Evolutionary conservation across 2,329 filamentous ascomycete species (phyloP), one percentile per base, ranked within the genome.

Genomic region (Tolypocladium album): DNA sequence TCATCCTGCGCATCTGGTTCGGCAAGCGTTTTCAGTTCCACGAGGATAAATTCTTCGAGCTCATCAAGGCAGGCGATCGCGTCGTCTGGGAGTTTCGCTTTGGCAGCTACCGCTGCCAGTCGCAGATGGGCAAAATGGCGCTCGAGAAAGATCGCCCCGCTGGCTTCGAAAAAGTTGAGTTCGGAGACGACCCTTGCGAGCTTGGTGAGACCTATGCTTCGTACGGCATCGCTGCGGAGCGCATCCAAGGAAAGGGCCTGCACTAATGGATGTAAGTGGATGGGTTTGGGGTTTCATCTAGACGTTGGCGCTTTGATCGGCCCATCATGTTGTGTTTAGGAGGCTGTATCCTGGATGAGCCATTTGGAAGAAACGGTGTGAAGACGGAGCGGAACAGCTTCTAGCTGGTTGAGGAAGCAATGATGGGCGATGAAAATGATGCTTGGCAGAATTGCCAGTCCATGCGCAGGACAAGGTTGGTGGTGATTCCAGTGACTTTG

Each of bases 61-160:
- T 77, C 24, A 65, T 69, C 42, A 60, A 63, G 34, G 68, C 63
- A 2, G 63, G 61, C 0, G 62, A 63, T 0, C 69, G 71, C 27
- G 66, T 66, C 0, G 72, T 77, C 2, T 62, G 81, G 17, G 81
- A 83, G 71, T 81, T 78, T 64, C 74, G 76, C 13, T 85, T 85
- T 63, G 80, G 79, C 0, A 82, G 80, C 59, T 84, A 76, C 61
- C 76, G 81, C 0, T 81, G 78, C 68, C 82, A 85, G 73, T 74
- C 81, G 0, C 76, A 82, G 69, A 75, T 78, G 58, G 80, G 77
- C 1, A 74, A 75, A 66, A 74, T 74, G 67, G 67, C 74, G 0
- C 65, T 77, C 34, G 70, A 75, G 57, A 71, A 70, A 62, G 70
- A 75, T 13, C 61, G 64, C 1, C 74, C 73, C 0, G 56, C 40